A percentile compares a stretch with the other conserved stretches of the same genome.
These are phyloP conservation scores for Tuctoria greenei DNA, from an alignment of 176 grass and related monocot genomes.

Conservation along the genomic window DNA sequence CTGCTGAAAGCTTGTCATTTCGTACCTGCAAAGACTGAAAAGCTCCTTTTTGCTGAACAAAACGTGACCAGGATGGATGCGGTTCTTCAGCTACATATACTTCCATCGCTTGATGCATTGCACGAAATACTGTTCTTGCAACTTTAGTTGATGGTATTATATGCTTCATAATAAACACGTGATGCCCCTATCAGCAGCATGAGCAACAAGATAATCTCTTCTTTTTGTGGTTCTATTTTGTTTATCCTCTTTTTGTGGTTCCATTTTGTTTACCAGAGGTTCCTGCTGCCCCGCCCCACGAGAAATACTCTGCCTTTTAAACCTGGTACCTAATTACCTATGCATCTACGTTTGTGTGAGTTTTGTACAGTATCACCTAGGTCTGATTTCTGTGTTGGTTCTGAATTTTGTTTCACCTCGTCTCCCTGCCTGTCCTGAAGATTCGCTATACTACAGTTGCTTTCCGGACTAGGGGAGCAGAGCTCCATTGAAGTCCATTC, in stretches of 20 bases:
- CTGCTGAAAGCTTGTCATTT: not conserved
- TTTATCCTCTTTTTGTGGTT: too few relatives aligned
- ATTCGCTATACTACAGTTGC: not conserved
- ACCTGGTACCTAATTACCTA: not conserved
- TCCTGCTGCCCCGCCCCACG: not conserved
- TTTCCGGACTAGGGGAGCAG: not conserved
- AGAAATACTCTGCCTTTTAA: not conserved
- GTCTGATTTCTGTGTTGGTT: not conserved
- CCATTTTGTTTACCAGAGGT: too few relatives aligned
- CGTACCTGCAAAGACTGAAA: constrained; percentile 19
- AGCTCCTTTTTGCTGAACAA: constrained; percentile 1
- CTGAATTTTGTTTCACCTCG: not conserved
- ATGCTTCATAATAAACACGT: not conserved
- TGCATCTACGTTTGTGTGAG: not conserved
- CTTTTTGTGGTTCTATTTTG: too few relatives aligned
- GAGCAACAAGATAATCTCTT: too few relatives aligned
- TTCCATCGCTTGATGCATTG: not conserved
- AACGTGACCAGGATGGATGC: not conserved
- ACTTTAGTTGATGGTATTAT: not conserved
- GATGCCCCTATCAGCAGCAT: too few relatives aligned
- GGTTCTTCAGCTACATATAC: not conserved
- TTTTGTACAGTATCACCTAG: too few relatives aligned
- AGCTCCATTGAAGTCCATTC: constrained; percentile 12
- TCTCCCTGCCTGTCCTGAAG: not conserved
- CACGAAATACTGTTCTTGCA: not conserved